phyloP scores from a whole-genome alignment of 108 stramenopile genomes.

The Phaeodactylum tricornutum region DNA sequence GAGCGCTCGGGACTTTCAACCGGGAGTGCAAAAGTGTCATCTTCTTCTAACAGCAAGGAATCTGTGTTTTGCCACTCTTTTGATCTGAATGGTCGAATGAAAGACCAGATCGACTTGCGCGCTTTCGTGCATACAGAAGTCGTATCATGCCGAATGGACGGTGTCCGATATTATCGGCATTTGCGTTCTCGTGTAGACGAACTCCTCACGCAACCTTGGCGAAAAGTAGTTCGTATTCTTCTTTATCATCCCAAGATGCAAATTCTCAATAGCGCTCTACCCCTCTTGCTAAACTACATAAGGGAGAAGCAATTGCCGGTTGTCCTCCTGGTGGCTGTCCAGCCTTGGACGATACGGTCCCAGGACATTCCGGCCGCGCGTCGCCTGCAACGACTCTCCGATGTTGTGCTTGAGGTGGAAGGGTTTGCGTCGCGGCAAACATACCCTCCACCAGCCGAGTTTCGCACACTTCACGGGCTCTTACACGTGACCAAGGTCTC shows the following conservation, averaged over 20 bases:
- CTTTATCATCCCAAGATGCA: slow-evolving; percentile 38
- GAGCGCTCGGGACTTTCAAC: slow-evolving; percentile 33
- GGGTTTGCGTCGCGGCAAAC: slow-evolving; percentile 35
- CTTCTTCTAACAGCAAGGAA: neutral
- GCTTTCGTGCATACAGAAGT: too few species aligned
- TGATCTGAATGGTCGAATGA: slow-evolving; percentile 54
- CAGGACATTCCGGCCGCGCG: neutral
- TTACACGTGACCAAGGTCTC: slow-evolving; percentile 55
- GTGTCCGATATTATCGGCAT: slow-evolving; percentile 8
- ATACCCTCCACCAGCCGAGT: slow-evolving; percentile 70
- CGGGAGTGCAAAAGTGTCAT: neutral
- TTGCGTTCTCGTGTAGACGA: slow-evolving; percentile 18
- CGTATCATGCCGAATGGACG: neutral
- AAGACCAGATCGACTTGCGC: slow-evolving; percentile 44
- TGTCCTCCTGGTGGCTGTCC: slow-evolving; percentile 43
- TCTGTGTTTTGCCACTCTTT: slow-evolving; percentile 63
- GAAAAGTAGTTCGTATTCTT: slow-evolving; percentile 48
- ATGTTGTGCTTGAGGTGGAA: slow-evolving; percentile 42
- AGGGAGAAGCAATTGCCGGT: slow-evolving; percentile 52
- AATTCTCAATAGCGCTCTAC: slow-evolving; percentile 35
- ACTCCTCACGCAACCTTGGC: neutral
- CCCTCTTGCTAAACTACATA: slow-evolving; percentile 56
- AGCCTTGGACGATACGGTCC: slow-evolving; percentile 28
- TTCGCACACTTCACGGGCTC: slow-evolving; percentile 63
- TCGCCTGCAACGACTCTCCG: slow-evolving; percentile 15